Evolutionary conservation across 2,329 filamentous ascomycete genomes (phyloP), one percentile per base, ranked within the genome.

Genomic region (Fusarium dimerum): DNA sequence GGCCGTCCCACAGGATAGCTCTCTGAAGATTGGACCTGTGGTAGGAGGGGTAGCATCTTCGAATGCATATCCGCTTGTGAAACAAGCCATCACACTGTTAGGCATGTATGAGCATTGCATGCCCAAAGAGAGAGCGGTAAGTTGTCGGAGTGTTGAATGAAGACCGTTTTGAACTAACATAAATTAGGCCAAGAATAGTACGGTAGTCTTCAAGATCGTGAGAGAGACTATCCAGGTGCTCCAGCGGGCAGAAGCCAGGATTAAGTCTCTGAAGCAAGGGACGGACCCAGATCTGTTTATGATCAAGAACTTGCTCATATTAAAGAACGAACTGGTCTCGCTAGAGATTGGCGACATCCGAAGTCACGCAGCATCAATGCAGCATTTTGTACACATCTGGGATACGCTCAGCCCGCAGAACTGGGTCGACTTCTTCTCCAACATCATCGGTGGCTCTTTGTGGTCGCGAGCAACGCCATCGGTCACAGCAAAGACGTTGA

Each of bases 241-340:
- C 16, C 84, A 92, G 57, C 82, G 86, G 46, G 93, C 91, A 29
- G 89, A 92, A 60, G 76, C 80, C 6, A 83, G 83, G 54, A 87
- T 96, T 61, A 82, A 85, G 50, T 81, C 81, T 36, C 84, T 83
- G 56, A 80, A 78, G 59, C 66, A 72, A 50, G 78, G 81, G 18
- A 68, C 87, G 7, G 92, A 97, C 68, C 83, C 89, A 0, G 89
- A 96, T 61, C 81, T 99, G 5, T 99, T 99, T 73, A 86, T 97
- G 66, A 87, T 99, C 64, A 94, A 93, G 63, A 96, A 99, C 68
- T 81, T 99, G 2, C 87, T 99, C 45, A 87, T 97, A 45, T 83
- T 99, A 47, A 97, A 97, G 72, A 95, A 97, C 68, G 90, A 97
- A 69, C 89, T 99, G 47, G 86, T 99, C 26, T 92, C 92, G 10